A percentile compares a stretch with the other conserved stretches of the same genome.
phyloP scores from a whole-genome alignment of 495 filamentous ascomycete species.

The Daldinia caldariorum region DNA sequence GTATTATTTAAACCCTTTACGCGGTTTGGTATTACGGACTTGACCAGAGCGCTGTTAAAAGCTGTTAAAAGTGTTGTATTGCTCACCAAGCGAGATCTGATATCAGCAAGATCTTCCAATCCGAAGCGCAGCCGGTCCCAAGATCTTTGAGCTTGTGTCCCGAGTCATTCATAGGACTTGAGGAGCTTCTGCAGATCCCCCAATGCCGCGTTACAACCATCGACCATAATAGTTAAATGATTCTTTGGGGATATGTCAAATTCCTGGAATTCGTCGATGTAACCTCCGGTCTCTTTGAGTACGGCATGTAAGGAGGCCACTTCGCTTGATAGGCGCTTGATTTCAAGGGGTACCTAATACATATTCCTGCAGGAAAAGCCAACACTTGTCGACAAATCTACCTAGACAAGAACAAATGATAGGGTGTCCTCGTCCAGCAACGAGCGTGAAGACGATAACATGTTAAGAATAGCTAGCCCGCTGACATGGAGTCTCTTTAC shows the following conservation, averaged over 20 bases:
- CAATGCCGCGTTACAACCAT: conserved; percentile 46
- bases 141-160: conserved; percentile 49
- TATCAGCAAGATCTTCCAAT: conserved; percentile 46
- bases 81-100: conserved; percentile 47
- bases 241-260: conserved; percentile 35
- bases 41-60: conserved; percentile 43
- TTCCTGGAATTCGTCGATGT: conserved; percentile 32
- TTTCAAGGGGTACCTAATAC: conserved; percentile 13
- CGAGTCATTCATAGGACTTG: conserved; percentile 48
- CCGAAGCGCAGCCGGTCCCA: conserved; percentile 55
- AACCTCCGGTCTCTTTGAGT: conserved; percentile 51
- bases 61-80: conserved; percentile 46
- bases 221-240: conserved; percentile 41
- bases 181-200: conserved; percentile 47
- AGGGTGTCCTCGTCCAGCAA: conserved; percentile 15
- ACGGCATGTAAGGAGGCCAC: conserved; percentile 52
- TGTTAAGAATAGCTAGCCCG: not conserved
- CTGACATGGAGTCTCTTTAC: not conserved
- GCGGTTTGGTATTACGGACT: conserved; percentile 24
- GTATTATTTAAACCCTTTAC: conserved; percentile 2
- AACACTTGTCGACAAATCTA: conserved; percentile 9
- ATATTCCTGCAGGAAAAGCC: conserved; percentile 18
- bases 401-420: not conserved
- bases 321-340: conserved; percentile 44
- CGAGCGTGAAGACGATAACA: not conserved